These are phyloP conservation scores for Backusella macrospora DNA, from an alignment of 192 early-diverging fungal genomes.

Conservation along the genomic window DNA sequence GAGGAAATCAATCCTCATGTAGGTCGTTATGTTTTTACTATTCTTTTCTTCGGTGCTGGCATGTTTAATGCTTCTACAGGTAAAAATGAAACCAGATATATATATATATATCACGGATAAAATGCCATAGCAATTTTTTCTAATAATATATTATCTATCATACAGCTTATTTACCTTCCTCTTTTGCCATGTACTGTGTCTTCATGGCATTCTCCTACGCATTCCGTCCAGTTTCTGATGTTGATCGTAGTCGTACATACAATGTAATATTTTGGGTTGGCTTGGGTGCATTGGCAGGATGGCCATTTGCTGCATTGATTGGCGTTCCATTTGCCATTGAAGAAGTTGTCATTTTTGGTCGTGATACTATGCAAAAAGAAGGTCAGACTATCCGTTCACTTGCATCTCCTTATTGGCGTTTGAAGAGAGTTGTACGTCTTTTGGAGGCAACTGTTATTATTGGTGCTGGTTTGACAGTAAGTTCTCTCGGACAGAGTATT, in stretches of 20 bases:
- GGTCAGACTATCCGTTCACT: constrained; percentile 32
- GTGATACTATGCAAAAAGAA: constrained; percentile 39
- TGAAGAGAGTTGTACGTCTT: constrained; percentile 47
- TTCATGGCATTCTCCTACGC: constrained; percentile 75
- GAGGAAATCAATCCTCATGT: constrained; percentile 63
- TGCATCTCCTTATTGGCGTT: constrained; percentile 45
- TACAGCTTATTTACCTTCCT: constrained; percentile 82
- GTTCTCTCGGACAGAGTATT: neutral
- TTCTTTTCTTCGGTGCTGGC: constrained; percentile 73
- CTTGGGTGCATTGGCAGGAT: constrained; percentile 69
- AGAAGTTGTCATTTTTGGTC: constrained; percentile 59
- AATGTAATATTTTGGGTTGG: constrained; percentile 63
- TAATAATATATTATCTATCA: neutral
- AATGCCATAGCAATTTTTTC: neutral
- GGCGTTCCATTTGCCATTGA: constrained; percentile 81
- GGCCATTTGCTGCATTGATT: constrained; percentile 84
- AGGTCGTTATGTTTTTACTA: constrained; percentile 67
- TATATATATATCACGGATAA: neutral
- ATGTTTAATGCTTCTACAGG: constrained; percentile 84
- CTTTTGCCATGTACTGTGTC: constrained; percentile 89
- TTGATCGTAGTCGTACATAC: constrained; percentile 52
- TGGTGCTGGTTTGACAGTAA: constrained; percentile 42
- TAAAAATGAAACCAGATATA: constrained; percentile 34
- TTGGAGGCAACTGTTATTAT: constrained; percentile 39
- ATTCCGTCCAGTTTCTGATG: constrained; percentile 56